Evolutionary conservation across 768 basidiomycete species (phyloP).

Genomic region (Serpula lacrymans): DNA sequence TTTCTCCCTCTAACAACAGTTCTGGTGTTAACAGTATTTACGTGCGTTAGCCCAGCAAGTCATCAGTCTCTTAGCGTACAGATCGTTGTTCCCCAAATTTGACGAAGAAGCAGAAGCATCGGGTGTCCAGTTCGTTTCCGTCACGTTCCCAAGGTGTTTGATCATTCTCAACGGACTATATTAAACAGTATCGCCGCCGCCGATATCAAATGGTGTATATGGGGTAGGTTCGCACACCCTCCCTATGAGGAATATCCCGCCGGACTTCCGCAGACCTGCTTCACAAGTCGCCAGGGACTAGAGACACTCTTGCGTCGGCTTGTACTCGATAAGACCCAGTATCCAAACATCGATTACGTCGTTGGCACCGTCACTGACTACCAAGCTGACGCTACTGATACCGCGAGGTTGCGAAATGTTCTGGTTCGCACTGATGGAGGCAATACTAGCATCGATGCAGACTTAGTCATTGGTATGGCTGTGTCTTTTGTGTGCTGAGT

Average conservation of each 20-base stretch:
- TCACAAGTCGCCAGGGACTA: background rate
- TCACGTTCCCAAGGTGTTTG: no score
- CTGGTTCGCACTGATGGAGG: conserved; percentile 10
- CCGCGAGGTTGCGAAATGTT: conserved; percentile 5
- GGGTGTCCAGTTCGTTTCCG: conserved; percentile 15
- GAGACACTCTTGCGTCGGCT: conserved; percentile 1
- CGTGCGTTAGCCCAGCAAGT: conserved; percentile 7
- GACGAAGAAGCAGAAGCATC: conserved; percentile 10
- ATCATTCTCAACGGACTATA: background rate
- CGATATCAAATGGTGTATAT: background rate
- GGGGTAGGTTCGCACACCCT: conserved; percentile 1
- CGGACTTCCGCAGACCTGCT: background rate
- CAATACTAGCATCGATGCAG: conserved; percentile 5
- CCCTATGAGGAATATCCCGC: background rate
- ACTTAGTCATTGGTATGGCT: conserved; percentile 15
- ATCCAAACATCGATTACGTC: background rate
- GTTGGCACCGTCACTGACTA: conserved; percentile 11
- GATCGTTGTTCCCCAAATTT: conserved; percentile 16
- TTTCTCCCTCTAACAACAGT: background rate
- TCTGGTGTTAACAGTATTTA: background rate
- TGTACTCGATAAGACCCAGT: background rate
- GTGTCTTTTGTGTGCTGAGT: background rate
- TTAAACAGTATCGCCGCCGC: conserved; percentile 4
- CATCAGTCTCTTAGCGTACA: conserved; percentile 6
- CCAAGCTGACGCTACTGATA: background rate